Evolutionary conservation across 2,329 filamentous ascomycete species (phyloP), one percentile per base, ranked within the genome.

Genomic region (Ophiostoma sp.): DNA sequence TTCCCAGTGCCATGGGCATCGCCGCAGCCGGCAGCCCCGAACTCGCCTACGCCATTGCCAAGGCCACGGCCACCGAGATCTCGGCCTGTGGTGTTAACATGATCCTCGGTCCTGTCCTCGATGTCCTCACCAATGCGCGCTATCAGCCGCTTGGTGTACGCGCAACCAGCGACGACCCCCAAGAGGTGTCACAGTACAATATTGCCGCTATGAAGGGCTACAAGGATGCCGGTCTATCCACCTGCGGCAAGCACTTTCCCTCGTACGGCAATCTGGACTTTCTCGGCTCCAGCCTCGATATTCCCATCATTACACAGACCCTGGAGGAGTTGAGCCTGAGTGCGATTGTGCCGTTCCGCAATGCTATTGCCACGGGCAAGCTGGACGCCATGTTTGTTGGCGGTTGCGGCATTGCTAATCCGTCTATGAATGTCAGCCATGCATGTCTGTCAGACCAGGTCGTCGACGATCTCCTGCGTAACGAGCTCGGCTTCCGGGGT

Each of bases 251-350:
- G 78, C 94, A 98, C 79, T 97, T 98, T 75, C 94, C 94, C 3
- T 97, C 93, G 0, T 98, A 97, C 76, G 94, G 94, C 41, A 97
- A 97, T 76, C 83, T 98, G 23, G 94, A 97, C 78, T 97, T 97
- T 75, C 86, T 96, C 1, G 94, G 93, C 15, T 96, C 93, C 4
- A 94, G 92, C 67, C 82, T 96, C 33, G 94, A 97, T 76, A 93
- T 98, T 39, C 94, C 94, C 17, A 95, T 96, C 72, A 97, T 98
- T 75, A 97, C 93, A 0, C 94, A 98, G 77, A 96, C 94, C 0
- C 80, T 97, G 15, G 94, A 97, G 77, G 94, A 97, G 76, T 83
- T 98, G 64, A 96, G 93, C 73, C 82, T 97, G n/a, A 96, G 90
- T 75, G 94, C 94, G 36, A 82, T 98, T 41, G 90, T 97, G 4